Base-by-base conservation (phyloP, 202 grass and related monocot genomes). In the Carex sylvatica region DNA sequence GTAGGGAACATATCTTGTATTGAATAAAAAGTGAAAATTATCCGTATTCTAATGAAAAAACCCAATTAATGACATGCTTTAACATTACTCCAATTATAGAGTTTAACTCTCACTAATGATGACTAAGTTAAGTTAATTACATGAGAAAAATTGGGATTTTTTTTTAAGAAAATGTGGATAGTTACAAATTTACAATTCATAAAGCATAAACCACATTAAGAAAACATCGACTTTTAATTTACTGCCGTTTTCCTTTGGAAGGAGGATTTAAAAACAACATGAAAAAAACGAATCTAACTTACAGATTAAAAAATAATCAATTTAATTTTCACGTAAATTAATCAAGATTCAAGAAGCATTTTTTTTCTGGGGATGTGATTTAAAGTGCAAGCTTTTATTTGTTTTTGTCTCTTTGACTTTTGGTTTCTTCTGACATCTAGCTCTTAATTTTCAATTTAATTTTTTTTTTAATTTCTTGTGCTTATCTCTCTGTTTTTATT, bases 401-500 rank as follows among this genome's bases (percentile, higher is more conserved):
- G 18, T 59, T 1, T 59, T 59, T 20, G 6, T n/a, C 2, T n/a
- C 6, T 20, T 75, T 55, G 71, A 75, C 71, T 33, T 33, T 75
- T 55, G 28, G 26, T 75, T 72, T 75, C 24, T 53, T 75, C 13
- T 44, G 18, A 24, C 53, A 80, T 38, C 16, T 9, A 61, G 1
- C 13, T 33, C 22, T 51, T 35, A n/a, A n/a, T 28, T 74, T 51
- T 63, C 15, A 63, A 81, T 44, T 66, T 81, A 12, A 65, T 4
- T 53, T 53, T 52, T 9, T 64, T 9, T 64, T 15, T 13, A 33
- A n/a, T 60, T 20, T 79, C 0, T 36, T 65, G 61, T 67, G 2
- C 79, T 81, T 49, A 81, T 81, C 78, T 81, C 78, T 65, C 66
- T 51, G 20, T 49, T 80, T 62, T 26, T 80, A 44, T 28, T 26